Conservation (phyloP, 169 alveolate species). For the Plasmodium blacklocki region DNA sequence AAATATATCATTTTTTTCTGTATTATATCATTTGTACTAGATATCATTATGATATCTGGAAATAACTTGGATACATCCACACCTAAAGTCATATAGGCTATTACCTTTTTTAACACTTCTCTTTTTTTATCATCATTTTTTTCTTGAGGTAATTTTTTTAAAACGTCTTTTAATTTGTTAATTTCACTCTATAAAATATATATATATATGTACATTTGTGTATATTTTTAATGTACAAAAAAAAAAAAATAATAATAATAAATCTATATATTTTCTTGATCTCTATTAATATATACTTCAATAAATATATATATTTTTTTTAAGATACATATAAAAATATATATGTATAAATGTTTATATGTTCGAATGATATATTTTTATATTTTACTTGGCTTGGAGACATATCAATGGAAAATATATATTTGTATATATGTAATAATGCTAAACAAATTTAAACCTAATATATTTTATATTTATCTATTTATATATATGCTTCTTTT, state of each 20-base stretch:
- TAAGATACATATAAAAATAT: neutral
- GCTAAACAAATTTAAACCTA: conserved; percentile 3
- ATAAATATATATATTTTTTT: neutral
- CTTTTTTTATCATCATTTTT: conserved; percentile 76
- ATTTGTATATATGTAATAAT: conserved; percentile 15
- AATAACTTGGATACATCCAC: conserved; percentile 97
- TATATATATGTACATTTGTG: neutral
- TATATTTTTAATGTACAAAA: neutral
- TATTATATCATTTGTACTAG: conserved; percentile 97
- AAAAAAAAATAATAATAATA: too few species aligned
- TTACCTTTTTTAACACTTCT: conserved; percentile 91
- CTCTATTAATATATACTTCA: neutral
- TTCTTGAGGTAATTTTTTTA: conserved; percentile 76
- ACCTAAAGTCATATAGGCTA: conserved; percentile 93
- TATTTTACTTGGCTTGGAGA: conserved; percentile 77
- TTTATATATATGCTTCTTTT: neutral
- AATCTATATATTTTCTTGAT: neutral
- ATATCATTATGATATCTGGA: conserved; percentile 97
- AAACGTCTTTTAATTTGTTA: conserved; percentile 69
- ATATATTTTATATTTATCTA: too few species aligned
- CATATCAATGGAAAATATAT: conserved; percentile 53
- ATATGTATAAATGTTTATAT: conserved; percentile 14
- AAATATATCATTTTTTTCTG: conserved; percentile 98
- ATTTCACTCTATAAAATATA: conserved; percentile 68
- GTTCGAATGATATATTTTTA: conserved; percentile 43